Evolutionary conservation across 768 basidiomycete species (phyloP), one percentile per base, ranked within the genome.

Genomic region (Austroboletus festivus): DNA sequence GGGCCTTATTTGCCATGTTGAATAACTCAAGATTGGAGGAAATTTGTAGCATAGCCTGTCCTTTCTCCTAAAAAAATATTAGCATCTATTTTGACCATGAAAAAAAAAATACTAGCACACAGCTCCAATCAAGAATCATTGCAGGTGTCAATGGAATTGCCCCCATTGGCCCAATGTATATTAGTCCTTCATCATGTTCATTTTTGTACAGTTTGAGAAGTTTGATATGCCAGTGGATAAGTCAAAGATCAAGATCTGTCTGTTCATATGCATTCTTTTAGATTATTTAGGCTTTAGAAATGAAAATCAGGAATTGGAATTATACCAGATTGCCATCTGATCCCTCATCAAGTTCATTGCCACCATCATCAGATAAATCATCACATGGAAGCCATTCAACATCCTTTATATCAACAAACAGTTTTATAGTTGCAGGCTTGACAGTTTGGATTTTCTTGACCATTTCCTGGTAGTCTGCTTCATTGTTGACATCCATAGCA

Each of bases 401-500:
- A 0, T 52, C 5, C 3, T 43, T 33, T 48, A 57, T 56, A 15
- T 52, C 16, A 1, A 59, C n/a, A 2, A 43, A 15, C 6, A 55
- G 19, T 16, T 59, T 57, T 2, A 23, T 48, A 1, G 2, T 3
- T 11, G 23, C 13, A 12, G 15, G 19, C 23, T 31, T 46, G 9
- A 2, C 13, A 12, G 42, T 33, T 4, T 5, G 16, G 16, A 54
- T 50, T 20, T 55, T 59, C 9, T 47, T 54, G 7, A 55, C 47
- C 53, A 59, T 57, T 8, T 58, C 53, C 15, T 47, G 16, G 23
- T 53, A 60, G 22, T 58, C 41, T 1, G n/a, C 16, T 7, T 44
- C 13, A 22, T 57, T 40, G 3, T 57, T 45, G 24, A 57, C 23
- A 40, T 57, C 50, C 20, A 57, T 57, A 0, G 43, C 45, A 39